These are phyloP conservation scores for Russula ochroleuca DNA, from an alignment of 768 basidiomycete genomes.

Conservation along the genomic window DNA sequence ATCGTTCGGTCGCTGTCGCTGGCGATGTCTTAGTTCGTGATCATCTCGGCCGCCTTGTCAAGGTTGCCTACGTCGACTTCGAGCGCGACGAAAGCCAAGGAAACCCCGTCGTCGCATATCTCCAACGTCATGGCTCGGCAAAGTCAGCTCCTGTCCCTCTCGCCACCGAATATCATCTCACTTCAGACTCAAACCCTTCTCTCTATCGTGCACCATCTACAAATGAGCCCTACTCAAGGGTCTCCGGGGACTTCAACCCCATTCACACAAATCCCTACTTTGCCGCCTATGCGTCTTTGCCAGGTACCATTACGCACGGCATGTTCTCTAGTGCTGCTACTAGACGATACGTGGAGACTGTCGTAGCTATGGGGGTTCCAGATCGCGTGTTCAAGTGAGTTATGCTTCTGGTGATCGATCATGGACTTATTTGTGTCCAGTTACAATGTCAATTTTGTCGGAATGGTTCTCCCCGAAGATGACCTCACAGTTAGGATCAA, in stretches of 20 bases:
- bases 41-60: slow-evolving; percentile 81
- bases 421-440: slow-evolving; percentile 38
- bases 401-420: slow-evolving; percentile 4
- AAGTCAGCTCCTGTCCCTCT: slow-evolving; percentile 76
- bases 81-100: slow-evolving; percentile 83
- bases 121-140: slow-evolving; percentile 83
- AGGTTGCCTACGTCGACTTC: slow-evolving; percentile 85
- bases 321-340: slow-evolving; percentile 97
- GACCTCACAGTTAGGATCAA: slow-evolving; percentile 81
- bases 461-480: slow-evolving; percentile 93
- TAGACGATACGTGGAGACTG: slow-evolving; percentile 85
- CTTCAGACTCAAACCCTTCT: slow-evolving; percentile 53
- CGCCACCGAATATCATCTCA: slow-evolving; percentile 83
- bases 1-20: slow-evolving; percentile 70
- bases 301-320: slow-evolving; percentile 96
- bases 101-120: slow-evolving; percentile 89
- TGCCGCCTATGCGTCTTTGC: slow-evolving; percentile 86
- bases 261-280: slow-evolving; percentile 99
- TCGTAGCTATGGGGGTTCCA: slow-evolving; percentile 89
- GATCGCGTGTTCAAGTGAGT: slow-evolving; percentile 85
- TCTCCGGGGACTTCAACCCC: slow-evolving; percentile 98
- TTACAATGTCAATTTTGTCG: slow-evolving; percentile 93
- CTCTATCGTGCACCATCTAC: slow-evolving; percentile 80
- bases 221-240: slow-evolving; percentile 92
- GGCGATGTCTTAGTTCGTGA: slow-evolving; percentile 87